Evolutionary conservation across 1,139 yeast genomes (phyloP).

Genomic region (Pneumocystis wakefieldiae): DNA sequence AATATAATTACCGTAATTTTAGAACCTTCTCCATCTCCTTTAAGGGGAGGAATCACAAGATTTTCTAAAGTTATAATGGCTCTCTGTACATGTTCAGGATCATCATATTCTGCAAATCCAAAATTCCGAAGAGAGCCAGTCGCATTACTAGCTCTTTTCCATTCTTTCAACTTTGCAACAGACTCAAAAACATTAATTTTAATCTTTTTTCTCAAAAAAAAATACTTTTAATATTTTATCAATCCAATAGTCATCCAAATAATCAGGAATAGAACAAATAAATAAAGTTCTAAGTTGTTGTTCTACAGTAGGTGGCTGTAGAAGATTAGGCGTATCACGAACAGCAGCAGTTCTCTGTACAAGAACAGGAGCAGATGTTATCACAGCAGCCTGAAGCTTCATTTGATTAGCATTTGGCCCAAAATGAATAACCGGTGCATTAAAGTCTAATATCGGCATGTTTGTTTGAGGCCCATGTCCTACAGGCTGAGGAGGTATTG

Average conservation of each 20-base stretch:
- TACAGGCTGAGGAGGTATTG: neutral
- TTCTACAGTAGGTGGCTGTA: constrained; percentile 17
- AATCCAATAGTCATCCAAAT: constrained; percentile 20
- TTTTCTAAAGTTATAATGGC: constrained; percentile 13
- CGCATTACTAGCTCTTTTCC: constrained; percentile 15
- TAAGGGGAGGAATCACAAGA: constrained; percentile 12
- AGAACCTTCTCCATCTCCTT: constrained; percentile 9
- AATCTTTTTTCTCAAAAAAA: constrained; percentile 15
- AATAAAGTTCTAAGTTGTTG: constrained; percentile 23
- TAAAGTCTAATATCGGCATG: constrained; percentile 4
- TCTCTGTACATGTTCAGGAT: constrained; percentile 13
- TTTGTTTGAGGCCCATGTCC: neutral
- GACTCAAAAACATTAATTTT: constrained; percentile 14
- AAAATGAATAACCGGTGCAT: constrained; percentile 11
- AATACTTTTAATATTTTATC: constrained; percentile 15
- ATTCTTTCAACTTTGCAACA: constrained; percentile 16
- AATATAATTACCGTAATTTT: neutral
- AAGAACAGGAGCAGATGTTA: constrained; percentile 3
- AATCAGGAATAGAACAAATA: constrained; percentile 21
- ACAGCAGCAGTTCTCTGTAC: constrained; percentile 1
- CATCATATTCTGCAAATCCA: constrained; percentile 17
- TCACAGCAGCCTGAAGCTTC: constrained; percentile 2
- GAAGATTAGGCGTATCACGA: constrained; percentile 1
- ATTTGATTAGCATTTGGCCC: constrained; percentile 5
- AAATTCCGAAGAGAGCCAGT: constrained; percentile 12